Percentiles rank a stretch among this genome's conserved stretches.
Conservation (phyloP, 2,329 filamentous ascomycete species). For the Lachnellula willkommii region DNA sequence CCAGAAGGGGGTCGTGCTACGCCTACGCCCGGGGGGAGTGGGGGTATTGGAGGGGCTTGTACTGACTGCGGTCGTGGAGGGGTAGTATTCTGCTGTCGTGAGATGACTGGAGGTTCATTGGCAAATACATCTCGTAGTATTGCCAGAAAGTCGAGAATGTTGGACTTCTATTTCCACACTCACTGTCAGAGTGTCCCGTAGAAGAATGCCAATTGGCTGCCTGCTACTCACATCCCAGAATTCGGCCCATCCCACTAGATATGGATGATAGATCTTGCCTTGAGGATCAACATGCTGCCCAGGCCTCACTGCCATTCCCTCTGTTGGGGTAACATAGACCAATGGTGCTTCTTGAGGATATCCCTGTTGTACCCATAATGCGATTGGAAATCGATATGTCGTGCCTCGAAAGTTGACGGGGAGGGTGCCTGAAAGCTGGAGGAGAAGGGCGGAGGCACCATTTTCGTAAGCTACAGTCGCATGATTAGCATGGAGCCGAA, state of each 20-base stretch:
- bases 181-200: background rate
- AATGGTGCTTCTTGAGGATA: conserved; percentile 85
- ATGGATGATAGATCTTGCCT: conserved; percentile 91
- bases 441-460: conserved; percentile 77
- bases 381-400: conserved; percentile 85
- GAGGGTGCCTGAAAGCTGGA: conserved; percentile 81
- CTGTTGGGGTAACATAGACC: conserved; percentile 81
- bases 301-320: conserved; percentile 82
- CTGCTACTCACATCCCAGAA: conserved; percentile 80
- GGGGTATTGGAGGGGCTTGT: conserved; percentile 58
- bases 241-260: conserved; percentile 81
- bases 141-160: conserved; percentile 72
- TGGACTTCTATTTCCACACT: conserved; percentile 60
- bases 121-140: conserved; percentile 84
- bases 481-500: conserved; percentile 25
- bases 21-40: conserved; percentile 64
- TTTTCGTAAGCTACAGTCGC: conserved; percentile 69
- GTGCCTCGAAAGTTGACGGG: conserved; percentile 87
- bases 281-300: conserved; percentile 94
- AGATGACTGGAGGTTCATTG: conserved; percentile 87
- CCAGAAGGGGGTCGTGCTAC: conserved; percentile 39
- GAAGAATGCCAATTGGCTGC: background rate
- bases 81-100: conserved; percentile 54
- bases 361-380: conserved; percentile 85
- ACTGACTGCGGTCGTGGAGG: conserved; percentile 34